Base-by-base conservation (phyloP, 352 stramenopile species). In the Phytophthora fragariae region DNA sequence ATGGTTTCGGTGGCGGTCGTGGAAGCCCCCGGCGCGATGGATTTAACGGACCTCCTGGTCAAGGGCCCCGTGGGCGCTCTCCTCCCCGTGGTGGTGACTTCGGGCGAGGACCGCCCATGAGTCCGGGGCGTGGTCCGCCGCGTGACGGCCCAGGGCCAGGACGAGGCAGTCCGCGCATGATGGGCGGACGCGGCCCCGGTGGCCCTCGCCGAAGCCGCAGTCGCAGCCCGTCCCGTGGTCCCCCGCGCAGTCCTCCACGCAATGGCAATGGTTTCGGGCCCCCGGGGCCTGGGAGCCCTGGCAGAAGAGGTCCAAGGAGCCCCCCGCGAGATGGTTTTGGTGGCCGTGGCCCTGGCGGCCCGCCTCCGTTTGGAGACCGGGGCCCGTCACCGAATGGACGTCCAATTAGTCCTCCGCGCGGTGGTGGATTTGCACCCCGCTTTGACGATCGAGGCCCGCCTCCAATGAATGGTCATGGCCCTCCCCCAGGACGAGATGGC, bases 361-460 rank as follows among this genome's bases (percentile, higher is more conserved):
- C 57, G 27, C 69, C 70, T 46, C 49, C 67, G 2, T 77, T 80
- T 17, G 58, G 71, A 19, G 66, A 75, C 24, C 73, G 72, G 56
- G 57, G 62, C 15, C 47, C 47, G 19, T 50, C 63, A 19, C 65
- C 62, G 1, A 76, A 73, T 66, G 63, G 62, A n/a, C 41, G 60
- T 31, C 70, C 68, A 44, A 24, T 55, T 17, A 84, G 75, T 15
- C 80, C 78, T 27, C 68, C 69, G 37, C 81, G 69, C 9, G 79
- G 78, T 29, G 53, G 72, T 58, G 72, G 66, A 19, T 76, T 73
- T 65, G 65, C 50, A 14, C 72, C 60, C 46, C 57, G 68, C 57
- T 81, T 86, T 70, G 77, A 81, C 56, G 68, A 77, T 54, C 77
- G 72, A 57, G 70, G 81, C 11, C 73, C 65, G 5, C 68, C 72